Percentiles rank a stretch among this genome's conserved stretches.
Evolutionary conservation across 768 basidiomycete species (phyloP).

Genomic region (Termitomyces sp.): DNA sequence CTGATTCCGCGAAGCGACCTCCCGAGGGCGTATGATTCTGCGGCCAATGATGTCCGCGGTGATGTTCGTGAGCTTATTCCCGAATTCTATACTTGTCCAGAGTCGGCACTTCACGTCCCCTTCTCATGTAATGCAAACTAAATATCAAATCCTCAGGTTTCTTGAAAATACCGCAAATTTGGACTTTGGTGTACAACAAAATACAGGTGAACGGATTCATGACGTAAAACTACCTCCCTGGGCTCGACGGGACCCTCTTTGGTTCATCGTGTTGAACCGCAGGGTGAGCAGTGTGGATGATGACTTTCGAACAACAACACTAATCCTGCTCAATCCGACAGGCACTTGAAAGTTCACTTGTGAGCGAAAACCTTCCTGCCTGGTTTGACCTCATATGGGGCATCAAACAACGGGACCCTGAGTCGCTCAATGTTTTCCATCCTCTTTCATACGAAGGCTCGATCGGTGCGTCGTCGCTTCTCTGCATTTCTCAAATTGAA

Average conservation of each 20-base stretch:
- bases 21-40: conserved; percentile 76
- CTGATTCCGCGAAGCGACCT: conserved; percentile 48
- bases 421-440: conserved; percentile 82
- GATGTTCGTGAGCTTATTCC: conserved; percentile 94
- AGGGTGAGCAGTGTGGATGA: conserved; percentile 32
- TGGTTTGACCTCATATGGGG: conserved; percentile 98
- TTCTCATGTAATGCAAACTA: neutral
- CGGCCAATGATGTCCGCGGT: conserved; percentile 79
- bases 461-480: conserved; percentile 44
- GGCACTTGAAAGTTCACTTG: conserved; percentile 86
- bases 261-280: conserved; percentile 79
- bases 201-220: conserved; percentile 73
- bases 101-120: conserved; percentile 36
- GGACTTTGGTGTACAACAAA: conserved; percentile 75
- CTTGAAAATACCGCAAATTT: conserved; percentile 72
- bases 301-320: neutral
- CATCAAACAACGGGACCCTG: conserved; percentile 72
- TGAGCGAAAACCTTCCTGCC: conserved; percentile 73
- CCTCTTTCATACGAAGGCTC: conserved; percentile 92
- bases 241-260: conserved; percentile 78
- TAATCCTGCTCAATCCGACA: conserved; percentile 18
- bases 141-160: conserved; percentile 47
- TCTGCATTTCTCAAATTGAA: neutral
- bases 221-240: conserved; percentile 87
- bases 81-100: conserved; percentile 81